These are phyloP conservation scores for Citrullus mucosospermus DNA, from an alignment of 306 rosid genomes.

Conservation along the genomic window DNA sequence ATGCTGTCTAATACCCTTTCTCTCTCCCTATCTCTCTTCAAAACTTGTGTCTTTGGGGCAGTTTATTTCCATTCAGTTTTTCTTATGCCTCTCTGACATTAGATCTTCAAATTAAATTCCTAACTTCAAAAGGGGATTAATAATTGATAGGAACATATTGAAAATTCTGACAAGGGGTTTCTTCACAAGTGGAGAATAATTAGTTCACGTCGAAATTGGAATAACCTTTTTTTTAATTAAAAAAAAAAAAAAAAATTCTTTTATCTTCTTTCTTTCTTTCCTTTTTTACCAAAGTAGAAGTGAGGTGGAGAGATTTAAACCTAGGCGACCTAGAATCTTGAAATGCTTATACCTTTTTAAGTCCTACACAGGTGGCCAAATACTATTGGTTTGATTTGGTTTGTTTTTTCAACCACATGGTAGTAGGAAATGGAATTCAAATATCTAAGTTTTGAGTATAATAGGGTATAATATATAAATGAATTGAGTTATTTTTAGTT, in stretches of 20 bases:
- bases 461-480: background rate
- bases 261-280: background rate
- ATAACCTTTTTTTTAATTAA: background rate
- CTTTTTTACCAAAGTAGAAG: background rate
- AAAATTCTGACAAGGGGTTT: background rate
- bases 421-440: background rate
- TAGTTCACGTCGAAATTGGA: background rate
- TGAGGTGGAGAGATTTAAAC: background rate
- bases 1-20: background rate
- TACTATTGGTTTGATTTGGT: background rate
- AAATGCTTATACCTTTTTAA: background rate
- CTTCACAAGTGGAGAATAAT: constrained; percentile 3
- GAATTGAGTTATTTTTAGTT: background rate
- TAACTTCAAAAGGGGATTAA: constrained; percentile 1
- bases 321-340: background rate
- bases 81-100: background rate
- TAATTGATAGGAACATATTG: constrained; percentile 1
- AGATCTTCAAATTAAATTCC: constrained; percentile 4
- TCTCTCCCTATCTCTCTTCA: background rate
- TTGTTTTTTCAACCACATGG: background rate
- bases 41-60: background rate
- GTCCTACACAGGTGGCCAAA: background rate
- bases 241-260: too few relatives aligned
- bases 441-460: background rate
- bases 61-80: constrained; percentile 4